A percentile compares a stretch with the other conserved stretches of the same genome.
phyloP scores from a whole-genome alignment of 106 monocot genomes.

The Dendrobium catenatum region DNA sequence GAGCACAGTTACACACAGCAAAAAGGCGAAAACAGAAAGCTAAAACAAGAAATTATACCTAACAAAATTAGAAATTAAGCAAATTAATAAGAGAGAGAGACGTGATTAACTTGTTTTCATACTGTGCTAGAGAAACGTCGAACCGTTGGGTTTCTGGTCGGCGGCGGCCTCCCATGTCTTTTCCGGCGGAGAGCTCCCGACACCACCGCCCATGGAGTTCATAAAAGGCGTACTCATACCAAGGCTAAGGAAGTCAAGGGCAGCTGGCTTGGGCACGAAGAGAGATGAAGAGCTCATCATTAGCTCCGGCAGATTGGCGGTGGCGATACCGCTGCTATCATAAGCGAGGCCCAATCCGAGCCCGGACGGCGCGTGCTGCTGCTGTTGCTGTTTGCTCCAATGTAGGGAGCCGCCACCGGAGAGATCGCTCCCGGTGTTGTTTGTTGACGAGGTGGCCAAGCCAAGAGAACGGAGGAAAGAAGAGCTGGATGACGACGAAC shows the following conservation, averaged over 20 bases:
- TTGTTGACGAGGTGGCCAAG: neutral
- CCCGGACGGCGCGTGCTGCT: neutral
- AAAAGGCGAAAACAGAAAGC: neutral
- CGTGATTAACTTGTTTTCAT: neutral
- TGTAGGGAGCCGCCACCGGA: neutral
- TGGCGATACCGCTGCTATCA: neutral
- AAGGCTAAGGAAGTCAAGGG: constrained; percentile 71
- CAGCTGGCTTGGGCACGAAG: constrained; percentile 46
- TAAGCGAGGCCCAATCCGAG: neutral
- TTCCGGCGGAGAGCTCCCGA: neutral
- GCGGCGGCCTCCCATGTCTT: neutral
- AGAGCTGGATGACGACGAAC: neutral
- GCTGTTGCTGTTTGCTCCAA: neutral
- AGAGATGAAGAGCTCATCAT: neutral
- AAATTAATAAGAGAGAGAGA: neutral
- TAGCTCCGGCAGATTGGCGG: neutral
- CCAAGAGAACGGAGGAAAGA: constrained; percentile 5
- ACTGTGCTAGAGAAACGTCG: neutral
- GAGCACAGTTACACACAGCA: neutral
- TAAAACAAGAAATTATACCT: neutral
- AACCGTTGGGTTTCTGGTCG: neutral
- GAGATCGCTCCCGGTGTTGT: neutral
- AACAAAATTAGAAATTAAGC: neutral
- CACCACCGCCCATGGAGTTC: neutral
- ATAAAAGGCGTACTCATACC: constrained; percentile 35